Conservation (phyloP, 306 rosid genomes). For the Sesbania bispinosa region DNA sequence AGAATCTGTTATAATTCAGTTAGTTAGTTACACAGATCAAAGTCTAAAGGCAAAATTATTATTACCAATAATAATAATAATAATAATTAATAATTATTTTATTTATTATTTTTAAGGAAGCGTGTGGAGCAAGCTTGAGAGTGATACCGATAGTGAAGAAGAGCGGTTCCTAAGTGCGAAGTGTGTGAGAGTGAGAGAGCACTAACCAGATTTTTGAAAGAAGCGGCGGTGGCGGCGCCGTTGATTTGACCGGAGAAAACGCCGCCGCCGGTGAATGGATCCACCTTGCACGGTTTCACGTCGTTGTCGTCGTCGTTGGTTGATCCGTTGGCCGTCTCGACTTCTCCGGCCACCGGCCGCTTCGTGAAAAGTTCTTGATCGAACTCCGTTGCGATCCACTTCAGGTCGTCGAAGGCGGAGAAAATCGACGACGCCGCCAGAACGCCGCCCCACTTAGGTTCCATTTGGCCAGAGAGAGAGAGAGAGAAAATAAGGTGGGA, state of each 20-base stretch:
- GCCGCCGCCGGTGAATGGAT: constrained; percentile 28
- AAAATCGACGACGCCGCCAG: background rate
- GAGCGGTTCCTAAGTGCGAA: background rate
- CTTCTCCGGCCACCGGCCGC: background rate
- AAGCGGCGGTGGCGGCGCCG: constrained; percentile 6
- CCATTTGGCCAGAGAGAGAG: constrained; percentile 38
- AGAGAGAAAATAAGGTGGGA: background rate
- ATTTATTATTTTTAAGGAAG: background rate
- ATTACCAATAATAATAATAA: background rate
- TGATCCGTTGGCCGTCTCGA: background rate
- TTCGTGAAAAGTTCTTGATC: constrained; percentile 36
- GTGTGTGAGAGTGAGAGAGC: constrained; percentile 32
- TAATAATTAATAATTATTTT: background rate
- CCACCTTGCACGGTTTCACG: constrained; percentile 34
- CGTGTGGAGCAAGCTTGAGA: background rate
- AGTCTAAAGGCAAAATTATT: background rate
- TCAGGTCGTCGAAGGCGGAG: constrained; percentile 28
- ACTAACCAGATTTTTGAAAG: constrained; percentile 56
- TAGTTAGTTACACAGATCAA: background rate
- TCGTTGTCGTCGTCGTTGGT: constrained; percentile 15
- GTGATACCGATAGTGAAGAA: too few species aligned
- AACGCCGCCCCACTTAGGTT: constrained; percentile 17
- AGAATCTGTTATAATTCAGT: background rate
- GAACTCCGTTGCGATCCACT: constrained; percentile 43
- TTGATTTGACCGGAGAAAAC: constrained; percentile 25